Conservation (phyloP, 108 stramenopile species). For the Pseudonitzschia multiseries region DNA sequence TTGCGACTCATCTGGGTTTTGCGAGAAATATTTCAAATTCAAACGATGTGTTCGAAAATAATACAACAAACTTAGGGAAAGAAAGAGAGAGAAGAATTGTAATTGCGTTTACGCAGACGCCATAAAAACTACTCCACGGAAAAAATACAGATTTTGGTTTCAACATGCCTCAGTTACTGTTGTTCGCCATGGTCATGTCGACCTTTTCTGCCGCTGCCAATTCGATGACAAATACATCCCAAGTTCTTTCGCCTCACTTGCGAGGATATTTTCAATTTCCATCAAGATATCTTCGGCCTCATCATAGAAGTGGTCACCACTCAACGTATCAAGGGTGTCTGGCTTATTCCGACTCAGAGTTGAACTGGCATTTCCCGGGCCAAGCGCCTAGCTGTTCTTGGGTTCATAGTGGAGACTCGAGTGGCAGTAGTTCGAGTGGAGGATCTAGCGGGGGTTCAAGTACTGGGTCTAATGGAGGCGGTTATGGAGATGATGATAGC, state of each 20-base stretch:
- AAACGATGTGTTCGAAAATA: not conserved
- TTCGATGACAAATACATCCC: not conserved
- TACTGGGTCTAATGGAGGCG: not conserved
- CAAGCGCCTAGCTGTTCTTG: constrained; percentile 53
- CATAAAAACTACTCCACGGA: not conserved
- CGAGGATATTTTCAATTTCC: not conserved
- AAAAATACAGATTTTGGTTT: not conserved
- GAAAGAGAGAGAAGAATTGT: not conserved
- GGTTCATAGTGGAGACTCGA: constrained; percentile 18
- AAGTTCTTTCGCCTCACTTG: not conserved
- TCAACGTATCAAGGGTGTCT: constrained; percentile 40
- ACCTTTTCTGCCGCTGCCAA: not conserved
- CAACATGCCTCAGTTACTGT: not conserved
- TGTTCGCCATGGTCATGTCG: not conserved
- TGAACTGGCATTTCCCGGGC: constrained; percentile 45
- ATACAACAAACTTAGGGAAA: not conserved
- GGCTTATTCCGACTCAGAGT: constrained; percentile 23
- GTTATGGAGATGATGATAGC: not conserved
- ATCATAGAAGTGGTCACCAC: not conserved
- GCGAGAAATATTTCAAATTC: not conserved
- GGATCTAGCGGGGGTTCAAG: constrained; percentile 17
- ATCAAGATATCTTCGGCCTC: not conserved
- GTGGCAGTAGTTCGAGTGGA: constrained; percentile 15
- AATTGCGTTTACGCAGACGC: not conserved
- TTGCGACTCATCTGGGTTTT: not conserved